Evolutionary conservation across 106 monocot genomes (phyloP).

Genomic region (Amphibolis antarctica): DNA sequence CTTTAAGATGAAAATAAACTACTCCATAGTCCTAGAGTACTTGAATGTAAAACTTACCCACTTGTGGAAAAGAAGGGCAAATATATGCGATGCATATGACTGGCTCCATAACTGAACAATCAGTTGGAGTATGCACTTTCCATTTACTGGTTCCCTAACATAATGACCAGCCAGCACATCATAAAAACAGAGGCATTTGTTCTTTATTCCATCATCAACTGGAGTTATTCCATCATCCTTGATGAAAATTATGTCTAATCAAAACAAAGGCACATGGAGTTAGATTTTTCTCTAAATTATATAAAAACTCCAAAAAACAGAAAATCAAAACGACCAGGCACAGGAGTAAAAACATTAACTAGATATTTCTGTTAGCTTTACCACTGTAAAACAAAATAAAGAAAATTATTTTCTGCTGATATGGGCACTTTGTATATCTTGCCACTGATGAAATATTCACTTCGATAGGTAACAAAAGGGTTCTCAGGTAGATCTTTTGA

Average conservation of each 20-base stretch:
- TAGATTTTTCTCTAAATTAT: not conserved
- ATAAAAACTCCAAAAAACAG: too few relatives aligned
- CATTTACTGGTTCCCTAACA: slow-evolving; percentile 58
- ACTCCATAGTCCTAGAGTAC: not conserved
- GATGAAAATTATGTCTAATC: slow-evolving; percentile 61
- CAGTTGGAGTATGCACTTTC: slow-evolving; percentile 57
- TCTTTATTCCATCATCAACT: slow-evolving; percentile 29
- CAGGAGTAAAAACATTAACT: too few relatives aligned
- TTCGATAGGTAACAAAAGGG: too few relatives aligned
- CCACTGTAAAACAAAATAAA: not conserved
- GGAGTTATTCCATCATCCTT: slow-evolving; percentile 32
- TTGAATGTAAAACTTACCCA: slow-evolving; percentile 47
- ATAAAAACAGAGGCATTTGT: slow-evolving; percentile 53
- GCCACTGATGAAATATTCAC: not conserved
- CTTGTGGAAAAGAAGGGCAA: slow-evolving; percentile 97
- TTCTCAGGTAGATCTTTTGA: too few relatives aligned
- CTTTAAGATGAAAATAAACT: not conserved
- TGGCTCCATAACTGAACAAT: slow-evolving; percentile 93
- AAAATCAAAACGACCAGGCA: too few relatives aligned
- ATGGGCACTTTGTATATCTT: not conserved
- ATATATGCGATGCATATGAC: slow-evolving; percentile 88
- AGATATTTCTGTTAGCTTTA: not conserved
- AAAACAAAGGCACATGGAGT: not conserved
- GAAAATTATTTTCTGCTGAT: not conserved
- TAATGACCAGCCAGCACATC: slow-evolving; percentile 80